A percentile compares a stretch with the other conserved stretches of the same genome.
These are phyloP conservation scores for Antitrichia curtipendula DNA, from an alignment of 225 moss, liverwort and hornwort species.

Conservation along the genomic window DNA sequence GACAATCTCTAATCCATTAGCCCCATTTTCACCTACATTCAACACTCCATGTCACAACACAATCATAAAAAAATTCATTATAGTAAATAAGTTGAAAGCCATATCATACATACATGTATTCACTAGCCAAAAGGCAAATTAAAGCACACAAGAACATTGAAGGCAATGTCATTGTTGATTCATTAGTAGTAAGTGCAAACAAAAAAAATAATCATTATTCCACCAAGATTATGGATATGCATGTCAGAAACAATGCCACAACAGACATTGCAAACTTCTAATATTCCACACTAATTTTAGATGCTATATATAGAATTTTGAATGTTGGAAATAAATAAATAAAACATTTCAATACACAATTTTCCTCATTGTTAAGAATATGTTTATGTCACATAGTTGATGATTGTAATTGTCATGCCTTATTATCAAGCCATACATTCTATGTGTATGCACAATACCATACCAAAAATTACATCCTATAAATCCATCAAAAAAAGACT, in stretches of 20 bases:
- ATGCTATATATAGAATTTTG: neutral
- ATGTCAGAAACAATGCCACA: neutral
- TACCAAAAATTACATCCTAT: neutral
- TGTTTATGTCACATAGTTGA: neutral
- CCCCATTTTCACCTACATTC: neutral
- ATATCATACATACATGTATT: neutral
- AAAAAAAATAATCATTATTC: neutral
- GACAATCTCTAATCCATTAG: neutral
- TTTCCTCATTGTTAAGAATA: neutral
- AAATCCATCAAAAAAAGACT: neutral
- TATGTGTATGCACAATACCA: neutral
- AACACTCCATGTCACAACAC: neutral
- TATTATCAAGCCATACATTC: neutral
- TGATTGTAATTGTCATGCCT: neutral
- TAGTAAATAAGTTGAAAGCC: neutral
- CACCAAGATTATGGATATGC: neutral
- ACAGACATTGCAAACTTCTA: neutral
- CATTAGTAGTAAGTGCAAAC: neutral
- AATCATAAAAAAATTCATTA: neutral
- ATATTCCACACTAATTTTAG: neutral
- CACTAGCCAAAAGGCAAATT: neutral
- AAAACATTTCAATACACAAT: neutral
- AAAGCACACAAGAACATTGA: neutral
- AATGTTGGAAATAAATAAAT: fast-evolving
- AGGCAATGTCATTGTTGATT: neutral